Percentiles rank a stretch among this genome's conserved stretches.
These are phyloP conservation scores for Nakaseomyces glabratus DNA, from an alignment of 1,139 yeast genomes.

Conservation along the genomic window DNA sequence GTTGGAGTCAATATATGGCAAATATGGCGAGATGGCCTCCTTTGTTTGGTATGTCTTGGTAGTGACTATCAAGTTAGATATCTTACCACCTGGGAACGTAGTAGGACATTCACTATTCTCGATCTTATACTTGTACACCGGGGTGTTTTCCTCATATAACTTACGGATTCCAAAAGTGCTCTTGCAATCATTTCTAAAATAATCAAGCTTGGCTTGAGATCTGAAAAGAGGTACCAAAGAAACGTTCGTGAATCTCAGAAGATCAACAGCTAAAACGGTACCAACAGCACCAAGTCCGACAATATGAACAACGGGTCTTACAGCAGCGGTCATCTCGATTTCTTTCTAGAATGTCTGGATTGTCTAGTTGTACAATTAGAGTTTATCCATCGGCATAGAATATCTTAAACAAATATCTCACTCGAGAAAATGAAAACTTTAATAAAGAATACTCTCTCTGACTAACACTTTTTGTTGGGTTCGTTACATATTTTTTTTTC, in stretches of 20 bases:
- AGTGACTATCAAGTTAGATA: constrained; percentile 53
- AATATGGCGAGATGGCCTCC: constrained; percentile 39
- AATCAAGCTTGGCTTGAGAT: constrained; percentile 22
- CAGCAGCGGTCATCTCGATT: constrained; percentile 14
- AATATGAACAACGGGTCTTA: constrained; percentile 22
- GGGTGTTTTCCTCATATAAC: constrained; percentile 18
- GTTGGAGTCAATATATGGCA: constrained; percentile 38
- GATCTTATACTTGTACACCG: constrained; percentile 15
- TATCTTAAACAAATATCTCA: too few relatives aligned
- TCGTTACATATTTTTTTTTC: too few relatives aligned
- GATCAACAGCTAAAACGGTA: constrained; percentile 25
- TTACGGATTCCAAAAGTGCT: constrained; percentile 29
- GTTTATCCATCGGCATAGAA: too few relatives aligned
- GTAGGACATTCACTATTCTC: constrained; percentile 27
- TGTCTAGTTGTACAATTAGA: too few relatives aligned
- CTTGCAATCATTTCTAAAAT: constrained; percentile 23
- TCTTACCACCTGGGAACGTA: constrained; percentile 23
- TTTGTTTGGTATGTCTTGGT: constrained; percentile 61
- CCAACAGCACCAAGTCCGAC: constrained; percentile 32
- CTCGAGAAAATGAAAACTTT: too few relatives aligned
- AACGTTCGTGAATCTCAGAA: constrained; percentile 19
- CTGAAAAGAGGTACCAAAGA: constrained; percentile 28
- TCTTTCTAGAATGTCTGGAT: too few relatives aligned
- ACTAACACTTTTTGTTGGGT: too few relatives aligned
- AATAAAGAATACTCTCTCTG: too few relatives aligned